Conservation (phyloP, 169 alveolate genomes). For the Plasmodium inui region DNA sequence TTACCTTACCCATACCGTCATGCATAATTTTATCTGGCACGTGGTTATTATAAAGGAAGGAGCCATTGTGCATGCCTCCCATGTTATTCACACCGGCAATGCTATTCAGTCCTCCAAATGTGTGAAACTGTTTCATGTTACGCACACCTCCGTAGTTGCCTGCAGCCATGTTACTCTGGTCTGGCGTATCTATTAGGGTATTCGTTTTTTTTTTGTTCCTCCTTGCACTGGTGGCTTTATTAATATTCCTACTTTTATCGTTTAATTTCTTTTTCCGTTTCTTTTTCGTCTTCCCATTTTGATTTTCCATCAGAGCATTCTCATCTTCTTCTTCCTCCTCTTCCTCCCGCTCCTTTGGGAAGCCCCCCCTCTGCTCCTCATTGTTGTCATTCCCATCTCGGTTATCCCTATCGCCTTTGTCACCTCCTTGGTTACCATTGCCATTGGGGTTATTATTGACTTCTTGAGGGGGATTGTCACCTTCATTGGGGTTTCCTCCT, state of each 20-base stretch:
- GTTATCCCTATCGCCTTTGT: neutral
- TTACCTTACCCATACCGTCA: neutral
- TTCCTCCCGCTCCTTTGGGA: neutral
- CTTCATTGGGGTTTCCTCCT: neutral
- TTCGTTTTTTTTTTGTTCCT: conserved; percentile 1
- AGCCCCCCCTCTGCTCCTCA: neutral
- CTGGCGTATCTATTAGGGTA: neutral
- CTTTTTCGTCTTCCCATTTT: conserved; percentile 6
- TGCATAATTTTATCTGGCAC: conserved; percentile 9
- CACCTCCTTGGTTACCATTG: neutral
- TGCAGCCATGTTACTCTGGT: conserved; percentile 13
- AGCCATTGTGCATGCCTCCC: neutral
- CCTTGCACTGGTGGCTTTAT: conserved; percentile 17
- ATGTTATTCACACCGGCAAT: neutral
- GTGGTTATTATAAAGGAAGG: neutral
- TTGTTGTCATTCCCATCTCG: neutral
- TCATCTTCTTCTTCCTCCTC: conserved; percentile 5
- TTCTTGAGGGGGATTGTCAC: neutral
- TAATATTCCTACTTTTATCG: conserved; percentile 57
- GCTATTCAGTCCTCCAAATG: neutral
- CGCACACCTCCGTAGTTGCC: conserved; percentile 13
- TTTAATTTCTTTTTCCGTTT: conserved; percentile 21
- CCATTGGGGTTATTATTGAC: neutral
- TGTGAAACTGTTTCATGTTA: neutral
- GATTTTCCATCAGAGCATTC: conserved; percentile 16